Evolutionary conservation across 257 asterid species (phyloP), one percentile per base, ranked within the genome.

Genomic region (Leptodermis oblonga): DNA sequence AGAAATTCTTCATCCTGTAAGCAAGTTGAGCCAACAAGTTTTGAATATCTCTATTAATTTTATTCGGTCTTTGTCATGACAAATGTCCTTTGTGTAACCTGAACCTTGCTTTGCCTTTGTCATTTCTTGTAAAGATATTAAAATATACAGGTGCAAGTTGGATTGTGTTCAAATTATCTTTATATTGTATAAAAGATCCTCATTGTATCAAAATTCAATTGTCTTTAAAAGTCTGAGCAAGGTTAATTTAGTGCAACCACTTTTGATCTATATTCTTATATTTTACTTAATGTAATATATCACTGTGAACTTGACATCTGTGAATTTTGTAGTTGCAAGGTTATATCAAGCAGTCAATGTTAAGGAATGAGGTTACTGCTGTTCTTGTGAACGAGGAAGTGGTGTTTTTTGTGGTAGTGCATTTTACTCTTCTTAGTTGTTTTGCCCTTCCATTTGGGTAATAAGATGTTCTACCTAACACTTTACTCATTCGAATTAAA

Each of bases 341-440:
- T 69, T 65, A 74, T 62, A 61, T 90, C 59, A 83, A 78, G 83
- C 86, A 79, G 53, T 83, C 76, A 52, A 81, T 90, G 83, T 46
- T 62, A 63, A 76, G 78, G 88, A 85, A 84, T 63, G 80, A 82
- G 65, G 72, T 85, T 33, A 83, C 87, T 51, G 87, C 85, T 51
- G 77, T 78, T 64, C 84, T 90, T 66, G 96, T 92, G 34, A 85
- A 92, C 42, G 80, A 86, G 65, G 98, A 90, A 86, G 86, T 92
- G 65, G 86, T 86, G 67, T 92, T 92, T 61, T 72, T 90, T 70
- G 62, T 86, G 95, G 98, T 88, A 80, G 22, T 79, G 62, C 63
- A 49, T 64, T 76, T 55, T 71, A 41, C 59, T 10, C 17, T 23
- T 41, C 10, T 53, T 7, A 31, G 65, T 23, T 13, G 26, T 51